A percentile compares a stretch with the other conserved stretches of the same genome.
Conservation (phyloP, 805 yeast genomes). For the Cyberlindnera euphorbiiphila region DNA sequence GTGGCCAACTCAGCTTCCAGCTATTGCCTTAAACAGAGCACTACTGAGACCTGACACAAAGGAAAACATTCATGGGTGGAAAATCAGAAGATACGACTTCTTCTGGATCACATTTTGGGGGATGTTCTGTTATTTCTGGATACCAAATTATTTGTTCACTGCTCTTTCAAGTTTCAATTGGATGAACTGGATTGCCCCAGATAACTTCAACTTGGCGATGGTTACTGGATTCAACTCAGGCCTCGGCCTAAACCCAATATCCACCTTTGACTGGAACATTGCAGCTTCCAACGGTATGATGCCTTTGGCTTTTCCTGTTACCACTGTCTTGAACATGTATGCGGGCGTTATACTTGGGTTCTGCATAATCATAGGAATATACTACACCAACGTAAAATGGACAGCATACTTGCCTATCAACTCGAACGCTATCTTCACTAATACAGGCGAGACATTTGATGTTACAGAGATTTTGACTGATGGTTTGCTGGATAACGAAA, state of each 20-base stretch:
- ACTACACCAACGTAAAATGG: constrained; percentile 40
- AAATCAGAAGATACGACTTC: constrained; percentile 33
- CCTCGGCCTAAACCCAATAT: constrained; percentile 49
- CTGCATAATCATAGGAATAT: constrained; percentile 32
- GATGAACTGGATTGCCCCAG: constrained; percentile 56
- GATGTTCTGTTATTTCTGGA: constrained; percentile 42
- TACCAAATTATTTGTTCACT: constrained; percentile 41
- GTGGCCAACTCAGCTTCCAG: constrained; percentile 52
- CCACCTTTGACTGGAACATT: constrained; percentile 52
- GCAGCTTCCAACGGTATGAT: constrained; percentile 18
- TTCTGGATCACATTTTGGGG: constrained; percentile 29
- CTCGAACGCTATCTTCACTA: constrained; percentile 48
- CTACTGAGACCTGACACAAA: constrained; percentile 36
- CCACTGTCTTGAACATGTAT: constrained; percentile 29
- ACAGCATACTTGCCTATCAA: constrained; percentile 39
- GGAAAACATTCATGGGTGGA: constrained; percentile 33
- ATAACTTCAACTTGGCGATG: constrained; percentile 43
- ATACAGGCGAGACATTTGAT: constrained; percentile 44
- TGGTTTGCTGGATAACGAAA: constrained; percentile 41
- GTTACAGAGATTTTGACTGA: constrained; percentile 47
- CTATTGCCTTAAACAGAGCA: constrained; percentile 46
- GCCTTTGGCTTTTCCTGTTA: constrained; percentile 46
- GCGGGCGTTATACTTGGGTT: constrained; percentile 34
- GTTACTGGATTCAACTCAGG: constrained; percentile 46
- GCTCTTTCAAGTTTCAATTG: constrained; percentile 46